phyloP scores from a whole-genome alignment of 148 eudicot species.

The Bassia scoparia region DNA sequence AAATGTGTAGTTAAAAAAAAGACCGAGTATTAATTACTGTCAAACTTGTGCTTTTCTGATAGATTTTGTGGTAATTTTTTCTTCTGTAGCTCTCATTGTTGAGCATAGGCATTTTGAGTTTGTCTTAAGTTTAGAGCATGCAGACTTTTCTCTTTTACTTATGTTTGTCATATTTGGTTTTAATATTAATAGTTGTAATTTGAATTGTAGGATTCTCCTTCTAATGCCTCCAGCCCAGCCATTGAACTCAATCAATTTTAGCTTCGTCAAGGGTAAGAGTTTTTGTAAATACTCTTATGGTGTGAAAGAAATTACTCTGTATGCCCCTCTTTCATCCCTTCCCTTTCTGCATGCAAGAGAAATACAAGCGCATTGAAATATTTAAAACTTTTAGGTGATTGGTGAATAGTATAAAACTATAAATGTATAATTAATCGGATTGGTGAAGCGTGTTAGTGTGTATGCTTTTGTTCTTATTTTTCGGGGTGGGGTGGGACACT shows the following conservation, averaged over 20 bases:
- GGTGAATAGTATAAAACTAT: no score
- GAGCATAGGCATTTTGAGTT: neutral
- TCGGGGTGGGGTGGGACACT: no score
- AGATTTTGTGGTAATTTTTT: neutral
- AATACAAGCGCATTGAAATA: no score
- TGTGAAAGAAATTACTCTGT: no score
- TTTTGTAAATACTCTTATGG: neutral
- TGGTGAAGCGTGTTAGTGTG: no score
- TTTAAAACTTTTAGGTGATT: no score
- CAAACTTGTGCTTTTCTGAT: neutral
- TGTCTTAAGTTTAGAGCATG: neutral
- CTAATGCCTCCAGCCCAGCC: conserved; percentile 60
- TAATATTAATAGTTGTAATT: neutral
- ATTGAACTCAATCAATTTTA: conserved; percentile 56
- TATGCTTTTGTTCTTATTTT: no score
- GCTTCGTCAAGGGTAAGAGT: conserved; percentile 52
- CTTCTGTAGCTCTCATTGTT: neutral
- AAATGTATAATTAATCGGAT: no score
- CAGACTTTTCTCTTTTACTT: neutral
- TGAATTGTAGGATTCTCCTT: conserved; percentile 44
- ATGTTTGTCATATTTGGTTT: neutral
- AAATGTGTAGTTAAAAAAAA: no score
- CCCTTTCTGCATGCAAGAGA: no score
- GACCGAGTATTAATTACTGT: neutral
- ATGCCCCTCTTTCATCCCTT: no score